Evolutionary conservation across 371 early-diverging fungal species (phyloP).

Genomic region (Mucor racemosus): DNA sequence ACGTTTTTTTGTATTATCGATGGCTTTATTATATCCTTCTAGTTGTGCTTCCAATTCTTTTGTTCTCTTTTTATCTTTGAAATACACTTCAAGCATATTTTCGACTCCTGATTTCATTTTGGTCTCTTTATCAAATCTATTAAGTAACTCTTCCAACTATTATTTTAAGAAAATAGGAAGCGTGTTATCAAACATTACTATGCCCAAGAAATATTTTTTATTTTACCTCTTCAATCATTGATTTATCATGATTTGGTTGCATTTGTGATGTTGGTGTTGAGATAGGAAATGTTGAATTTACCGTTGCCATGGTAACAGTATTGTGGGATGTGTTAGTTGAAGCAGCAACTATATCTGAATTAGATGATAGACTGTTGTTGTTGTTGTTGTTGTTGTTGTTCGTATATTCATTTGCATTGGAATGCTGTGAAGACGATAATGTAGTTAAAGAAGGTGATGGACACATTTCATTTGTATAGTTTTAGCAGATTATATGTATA

Average conservation of each 20-base stretch:
- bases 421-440: slow-evolving; percentile 10
- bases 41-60: slow-evolving; percentile 59
- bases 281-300: background rate
- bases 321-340: background rate
- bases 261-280: background rate
- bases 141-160: slow-evolving; percentile 33
- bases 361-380: background rate
- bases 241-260: background rate
- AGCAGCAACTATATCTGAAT: background rate
- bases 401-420: background rate
- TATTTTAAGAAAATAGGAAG: background rate
- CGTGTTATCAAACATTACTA: background rate
- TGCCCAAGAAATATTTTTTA: background rate
- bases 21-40: slow-evolving; percentile 45
- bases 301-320: background rate
- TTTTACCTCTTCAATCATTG: slow-evolving; percentile 16
- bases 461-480: slow-evolving; percentile 5
- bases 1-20: slow-evolving; percentile 49
- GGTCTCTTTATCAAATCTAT: slow-evolving; percentile 40
- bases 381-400: no score
- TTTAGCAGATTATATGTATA: background rate
- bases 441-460: slow-evolving; percentile 23
- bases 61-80: slow-evolving; percentile 55
- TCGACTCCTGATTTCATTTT: slow-evolving; percentile 57
- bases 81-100: slow-evolving; percentile 55